These are phyloP conservation scores for Xylaria telfairii DNA, from an alignment of 495 filamentous ascomycete genomes.

Conservation along the genomic window DNA sequence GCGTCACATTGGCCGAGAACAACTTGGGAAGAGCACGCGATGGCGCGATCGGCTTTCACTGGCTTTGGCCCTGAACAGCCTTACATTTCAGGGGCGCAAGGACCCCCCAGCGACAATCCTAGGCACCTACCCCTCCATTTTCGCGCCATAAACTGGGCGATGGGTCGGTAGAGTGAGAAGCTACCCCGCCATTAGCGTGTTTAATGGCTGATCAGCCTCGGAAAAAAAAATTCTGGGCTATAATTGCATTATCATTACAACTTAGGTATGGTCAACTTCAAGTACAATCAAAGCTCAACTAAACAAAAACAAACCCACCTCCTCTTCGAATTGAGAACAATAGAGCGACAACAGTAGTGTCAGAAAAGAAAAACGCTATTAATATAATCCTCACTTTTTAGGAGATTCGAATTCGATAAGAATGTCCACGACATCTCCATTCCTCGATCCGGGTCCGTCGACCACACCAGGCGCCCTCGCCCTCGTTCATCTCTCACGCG, in stretches of 20 bases:
- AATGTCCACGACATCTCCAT: conserved; percentile 64
- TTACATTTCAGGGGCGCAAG: conserved; percentile 6
- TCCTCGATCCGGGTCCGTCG: conserved; percentile 66
- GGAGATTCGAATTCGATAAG: not conserved
- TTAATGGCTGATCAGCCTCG: conserved; percentile 3
- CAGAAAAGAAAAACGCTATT: too few species aligned
- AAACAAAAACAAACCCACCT: too few species aligned
- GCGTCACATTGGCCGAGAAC: not conserved
- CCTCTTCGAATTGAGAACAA: not conserved
- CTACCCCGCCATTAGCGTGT: conserved; percentile 27
- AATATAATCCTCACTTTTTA: too few species aligned
- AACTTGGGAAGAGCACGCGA: not conserved
- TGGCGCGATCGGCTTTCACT: not conserved
- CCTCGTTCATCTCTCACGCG: conserved; percentile 83
- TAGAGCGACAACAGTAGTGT: too few species aligned
- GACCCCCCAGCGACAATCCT: not conserved
- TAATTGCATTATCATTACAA: not conserved
- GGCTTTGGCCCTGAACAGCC: conserved; percentile 12
- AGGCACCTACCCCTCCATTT: conserved; percentile 23
- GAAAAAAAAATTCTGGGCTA: conserved; percentile 1
- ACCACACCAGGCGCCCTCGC: conserved; percentile 67
- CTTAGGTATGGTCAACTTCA: not conserved
- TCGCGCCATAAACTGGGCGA: not conserved
- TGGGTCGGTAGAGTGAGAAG: conserved; percentile 16
- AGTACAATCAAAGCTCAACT: not conserved